Evolutionary conservation across 1,139 yeast genomes (phyloP), one percentile per base, ranked within the genome.

Genomic region (Candida smagusa): DNA sequence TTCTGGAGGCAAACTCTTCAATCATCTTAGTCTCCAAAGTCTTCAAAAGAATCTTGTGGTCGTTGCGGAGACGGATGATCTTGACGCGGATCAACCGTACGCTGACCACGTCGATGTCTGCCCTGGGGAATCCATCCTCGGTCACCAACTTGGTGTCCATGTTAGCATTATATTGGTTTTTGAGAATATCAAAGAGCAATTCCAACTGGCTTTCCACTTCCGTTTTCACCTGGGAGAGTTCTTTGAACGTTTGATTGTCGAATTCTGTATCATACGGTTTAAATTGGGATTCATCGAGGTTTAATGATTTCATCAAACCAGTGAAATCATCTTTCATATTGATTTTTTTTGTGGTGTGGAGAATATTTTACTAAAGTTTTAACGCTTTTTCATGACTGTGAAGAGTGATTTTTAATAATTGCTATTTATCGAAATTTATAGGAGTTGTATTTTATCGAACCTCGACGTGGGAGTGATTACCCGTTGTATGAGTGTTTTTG

Each of bases 81-180:
- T 74, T 75, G 7, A 80, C 75, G 43, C 96, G 59, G 0, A 78
- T 53, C n/a, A 76, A 62, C 37, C 94, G 64, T 2, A 81, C 66
- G 28, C 84, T 73, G 3, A 83, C 79, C 5, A 90, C 85, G 51
- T 92, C 96, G 24, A 90, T 74, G 54, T 92, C 97, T 11, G 71
- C 63, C 28, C 97, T 67, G 0, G 98, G 98, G 49, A 77, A 92
- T 27, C 97, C 97, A 51, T 90, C 96, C 0, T 52, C 44, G 0
- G 84, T 75, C 2, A 84, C 58, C 46, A 90, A 62, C 0, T 80
- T 68, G 0, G 94, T 81, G 12, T 72, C 59, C 89, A 88, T 79
- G 45, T 74, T 78, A 1, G 74, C 81, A 28, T 65, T 61, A 34
- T 62, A 64, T 30, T 58, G 54, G 30, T 52, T 45, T 7, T 44